These are phyloP conservation scores for Medakamo hakoo DNA, from an alignment of 139 green algal species.

Conservation along the genomic window DNA sequence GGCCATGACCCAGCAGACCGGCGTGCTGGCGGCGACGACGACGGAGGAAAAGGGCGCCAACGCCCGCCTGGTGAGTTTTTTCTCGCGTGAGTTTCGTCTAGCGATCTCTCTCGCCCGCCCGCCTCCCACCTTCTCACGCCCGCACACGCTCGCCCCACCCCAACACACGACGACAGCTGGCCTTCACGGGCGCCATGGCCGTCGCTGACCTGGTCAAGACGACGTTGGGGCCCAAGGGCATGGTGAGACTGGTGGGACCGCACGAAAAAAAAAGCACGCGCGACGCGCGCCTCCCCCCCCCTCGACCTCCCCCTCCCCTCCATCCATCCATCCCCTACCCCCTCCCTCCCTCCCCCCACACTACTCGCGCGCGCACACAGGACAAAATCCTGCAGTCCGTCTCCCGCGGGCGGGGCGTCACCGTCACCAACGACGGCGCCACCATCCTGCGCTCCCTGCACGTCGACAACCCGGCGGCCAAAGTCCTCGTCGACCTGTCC, in stretches of 20 bases:
- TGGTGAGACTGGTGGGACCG: too few species aligned
- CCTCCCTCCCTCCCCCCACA: background rate
- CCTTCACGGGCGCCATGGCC: slow-evolving; percentile 93
- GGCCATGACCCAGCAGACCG: background rate
- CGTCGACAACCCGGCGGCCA: slow-evolving; percentile 96
- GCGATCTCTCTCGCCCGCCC: background rate
- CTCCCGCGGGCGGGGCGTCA: slow-evolving; percentile 60
- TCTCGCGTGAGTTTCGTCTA: too few species aligned
- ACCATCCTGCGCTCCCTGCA: slow-evolving; percentile 94
- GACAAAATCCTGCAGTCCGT: slow-evolving; percentile 98
- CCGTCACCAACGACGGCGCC: slow-evolving; percentile 96
- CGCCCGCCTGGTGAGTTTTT: slow-evolving; percentile 67
- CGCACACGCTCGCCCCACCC: background rate
- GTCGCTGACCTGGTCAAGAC: slow-evolving; percentile 96
- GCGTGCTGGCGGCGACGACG: slow-evolving; percentile 48
- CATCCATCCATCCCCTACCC: too few species aligned
- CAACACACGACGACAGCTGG: slow-evolving; percentile 53
- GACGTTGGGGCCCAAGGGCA: slow-evolving; percentile 95
- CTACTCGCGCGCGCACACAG: slow-evolving; percentile 26
- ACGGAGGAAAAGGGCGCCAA: slow-evolving; percentile 88
- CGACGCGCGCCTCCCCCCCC: background rate
- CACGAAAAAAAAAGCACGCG: background rate
- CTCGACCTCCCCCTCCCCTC: background rate
- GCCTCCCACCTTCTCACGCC: background rate
- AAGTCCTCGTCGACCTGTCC: slow-evolving; percentile 60